These are phyloP conservation scores for Solanum arcanum DNA, from an alignment of 257 asterid species.

Conservation along the genomic window DNA sequence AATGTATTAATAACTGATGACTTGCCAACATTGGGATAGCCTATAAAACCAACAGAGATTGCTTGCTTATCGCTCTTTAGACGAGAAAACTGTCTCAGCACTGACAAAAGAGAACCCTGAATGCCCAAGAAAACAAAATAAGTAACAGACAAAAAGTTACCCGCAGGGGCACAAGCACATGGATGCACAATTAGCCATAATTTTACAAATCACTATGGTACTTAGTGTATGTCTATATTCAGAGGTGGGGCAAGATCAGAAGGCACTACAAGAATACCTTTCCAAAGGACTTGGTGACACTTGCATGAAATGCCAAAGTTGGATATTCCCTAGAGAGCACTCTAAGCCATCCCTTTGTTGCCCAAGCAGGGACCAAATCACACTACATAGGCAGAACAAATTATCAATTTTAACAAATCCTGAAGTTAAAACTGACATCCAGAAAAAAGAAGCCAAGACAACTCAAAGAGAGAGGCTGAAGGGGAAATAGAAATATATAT, in stretches of 20 bases:
- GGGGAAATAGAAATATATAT: background rate
- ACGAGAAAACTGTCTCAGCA: slow-evolving; percentile 83
- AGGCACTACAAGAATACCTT: slow-evolving; percentile 41
- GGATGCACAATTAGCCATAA: background rate
- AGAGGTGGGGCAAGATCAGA: background rate
- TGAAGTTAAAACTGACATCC: background rate
- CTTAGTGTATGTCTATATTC: background rate
- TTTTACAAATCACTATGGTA: background rate
- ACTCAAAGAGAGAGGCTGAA: background rate
- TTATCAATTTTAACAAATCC: background rate
- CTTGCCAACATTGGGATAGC: slow-evolving; percentile 97
- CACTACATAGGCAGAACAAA: slow-evolving; percentile 35
- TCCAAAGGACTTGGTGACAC: slow-evolving; percentile 89
- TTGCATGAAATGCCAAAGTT: slow-evolving; percentile 91
- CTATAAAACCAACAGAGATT: slow-evolving; percentile 94
- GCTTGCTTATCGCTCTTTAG: slow-evolving; percentile 91
- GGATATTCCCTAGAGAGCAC: slow-evolving; percentile 82
- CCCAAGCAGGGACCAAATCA: slow-evolving; percentile 98
- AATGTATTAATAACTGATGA: slow-evolving; percentile 96
- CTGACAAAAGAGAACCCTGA: slow-evolving; percentile 86
- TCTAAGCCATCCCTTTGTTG: slow-evolving; percentile 91
- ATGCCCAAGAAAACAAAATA: background rate
- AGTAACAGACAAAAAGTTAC: background rate
- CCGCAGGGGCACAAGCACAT: background rate
- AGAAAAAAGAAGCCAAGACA: background rate